Percentiles rank a stretch among this genome's conserved stretches.
phyloP scores from a whole-genome alignment of 1,139 yeast species.

The Ogataea hybrid region DNA sequence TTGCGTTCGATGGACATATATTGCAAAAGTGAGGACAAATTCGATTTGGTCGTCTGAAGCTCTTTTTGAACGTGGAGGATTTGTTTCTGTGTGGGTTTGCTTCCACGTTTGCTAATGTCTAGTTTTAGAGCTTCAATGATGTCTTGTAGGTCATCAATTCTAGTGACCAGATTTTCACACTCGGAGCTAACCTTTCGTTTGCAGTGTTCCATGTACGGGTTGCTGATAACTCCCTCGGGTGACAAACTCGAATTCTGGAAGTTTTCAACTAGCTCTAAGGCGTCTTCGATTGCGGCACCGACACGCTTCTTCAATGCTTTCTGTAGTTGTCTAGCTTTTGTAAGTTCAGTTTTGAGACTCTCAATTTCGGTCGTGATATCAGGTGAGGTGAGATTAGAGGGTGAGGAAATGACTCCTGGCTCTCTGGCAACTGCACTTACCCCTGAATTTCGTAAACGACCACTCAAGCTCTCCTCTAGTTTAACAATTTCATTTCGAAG shows the following conservation, averaged over 20 bases:
- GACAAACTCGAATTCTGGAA: conserved; percentile 46
- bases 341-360: conserved; percentile 42
- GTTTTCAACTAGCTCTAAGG: conserved; percentile 48
- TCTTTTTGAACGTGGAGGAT: conserved; percentile 66
- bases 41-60: conserved; percentile 52
- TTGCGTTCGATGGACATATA: conserved; percentile 72
- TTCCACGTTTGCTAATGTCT: conserved; percentile 92
- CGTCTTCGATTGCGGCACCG: conserved; percentile 41
- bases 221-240: conserved; percentile 46
- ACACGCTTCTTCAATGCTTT: conserved; percentile 42
- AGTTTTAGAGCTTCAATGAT: conserved; percentile 84
- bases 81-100: conserved; percentile 75
- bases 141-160: conserved; percentile 91
- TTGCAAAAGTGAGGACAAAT: conserved; percentile 52
- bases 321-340: conserved; percentile 47
- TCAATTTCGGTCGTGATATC: conserved; percentile 38
- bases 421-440: too few species aligned
- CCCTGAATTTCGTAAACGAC: conserved; percentile 32
- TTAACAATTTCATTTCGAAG: conserved; percentile 37
- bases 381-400: conserved; percentile 20
- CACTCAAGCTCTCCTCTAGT: conserved; percentile 32
- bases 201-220: conserved; percentile 75
- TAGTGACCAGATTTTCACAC: conserved; percentile 70
- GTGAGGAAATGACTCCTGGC: too few species aligned
- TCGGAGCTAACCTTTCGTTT: conserved; percentile 72